Conservation (phyloP, 345 rosid genomes). For the Linum usitatissimum region DNA sequence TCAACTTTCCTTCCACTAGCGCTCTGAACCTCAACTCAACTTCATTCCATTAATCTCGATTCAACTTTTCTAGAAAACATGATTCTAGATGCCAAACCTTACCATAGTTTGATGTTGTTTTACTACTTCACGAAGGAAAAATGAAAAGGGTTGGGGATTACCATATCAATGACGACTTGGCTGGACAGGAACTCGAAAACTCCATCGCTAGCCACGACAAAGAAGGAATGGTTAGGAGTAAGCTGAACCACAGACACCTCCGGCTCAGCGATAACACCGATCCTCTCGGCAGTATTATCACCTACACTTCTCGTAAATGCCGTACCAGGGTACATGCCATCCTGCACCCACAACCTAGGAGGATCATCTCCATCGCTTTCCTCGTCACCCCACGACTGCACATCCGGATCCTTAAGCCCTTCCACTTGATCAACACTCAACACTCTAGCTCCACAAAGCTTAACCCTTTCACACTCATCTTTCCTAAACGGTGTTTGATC, state of each 20-base stretch:
- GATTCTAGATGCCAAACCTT: too few species aligned
- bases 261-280: slow-evolving; percentile 77
- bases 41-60: too few species aligned
- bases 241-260: slow-evolving; percentile 62
- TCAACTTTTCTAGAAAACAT: too few species aligned
- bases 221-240: slow-evolving; percentile 58
- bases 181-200: slow-evolving; percentile 93
- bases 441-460: slow-evolving; percentile 82
- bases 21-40: too few species aligned
- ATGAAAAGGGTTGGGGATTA: slow-evolving; percentile 15
- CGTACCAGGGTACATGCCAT: slow-evolving; percentile 91
- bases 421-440: slow-evolving; percentile 92
- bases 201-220: slow-evolving; percentile 94
- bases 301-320: slow-evolving; percentile 95
- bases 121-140: too few species aligned
- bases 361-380: slow-evolving; percentile 91
- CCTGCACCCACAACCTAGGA: slow-evolving; percentile 89
- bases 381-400: slow-evolving; percentile 80
- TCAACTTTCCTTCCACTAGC: too few species aligned
- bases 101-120: too few species aligned
- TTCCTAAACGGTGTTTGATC: slow-evolving; percentile 95
- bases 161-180: slow-evolving; percentile 83
- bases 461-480: slow-evolving; percentile 89
- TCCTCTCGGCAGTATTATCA: slow-evolving; percentile 71
- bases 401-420: slow-evolving; percentile 74